A percentile compares a stretch with the other conserved stretches of the same genome.
Evolutionary conservation across 1,284 basidiomycete genomes (phyloP).

Genomic region (Malassezia globosa): DNA sequence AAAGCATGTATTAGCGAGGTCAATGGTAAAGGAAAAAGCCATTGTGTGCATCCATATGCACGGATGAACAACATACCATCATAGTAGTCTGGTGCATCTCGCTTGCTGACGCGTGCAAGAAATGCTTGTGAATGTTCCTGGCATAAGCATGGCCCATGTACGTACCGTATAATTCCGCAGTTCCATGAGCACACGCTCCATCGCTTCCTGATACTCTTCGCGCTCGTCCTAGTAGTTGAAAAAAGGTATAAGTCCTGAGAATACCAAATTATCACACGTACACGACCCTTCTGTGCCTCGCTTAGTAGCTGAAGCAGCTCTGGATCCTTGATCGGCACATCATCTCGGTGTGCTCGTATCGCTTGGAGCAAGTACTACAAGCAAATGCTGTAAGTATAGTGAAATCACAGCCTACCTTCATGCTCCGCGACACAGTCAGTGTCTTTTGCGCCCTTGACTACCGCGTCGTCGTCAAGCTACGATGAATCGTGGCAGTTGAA

Average conservation of each 20-base stretch:
- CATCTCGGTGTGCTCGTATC: constrained; percentile 35
- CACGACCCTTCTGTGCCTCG: constrained; percentile 34
- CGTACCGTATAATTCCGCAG: constrained; percentile 39
- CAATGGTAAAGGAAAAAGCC: not conserved
- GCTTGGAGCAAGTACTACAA: constrained; percentile 45
- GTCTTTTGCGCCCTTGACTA: too few relatives aligned
- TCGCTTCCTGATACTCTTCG: constrained; percentile 42
- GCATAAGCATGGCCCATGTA: not conserved
- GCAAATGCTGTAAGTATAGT: constrained; percentile 30
- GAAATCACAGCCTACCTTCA: constrained; percentile 8
- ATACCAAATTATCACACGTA: too few relatives aligned
- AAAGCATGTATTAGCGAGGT: constrained; percentile 13
- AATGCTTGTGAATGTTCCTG: constrained; percentile 44
- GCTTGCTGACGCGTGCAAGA: constrained; percentile 39
- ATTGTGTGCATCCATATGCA: too few relatives aligned
- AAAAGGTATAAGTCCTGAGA: too few relatives aligned
- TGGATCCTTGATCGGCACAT: constrained; percentile 31
- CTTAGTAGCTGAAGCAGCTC: constrained; percentile 38
- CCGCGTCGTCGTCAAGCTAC: too few relatives aligned
- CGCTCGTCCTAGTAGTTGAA: constrained; percentile 29
- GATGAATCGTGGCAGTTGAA: not conserved
- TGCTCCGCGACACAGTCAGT: not conserved
- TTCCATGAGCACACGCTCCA: constrained; percentile 42
- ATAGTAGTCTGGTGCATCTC: constrained; percentile 47
- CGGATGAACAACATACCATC: constrained; percentile 20